Conservation (phyloP, 2,329 filamentous ascomycete genomes). For the Thermoascus crustaceus region DNA sequence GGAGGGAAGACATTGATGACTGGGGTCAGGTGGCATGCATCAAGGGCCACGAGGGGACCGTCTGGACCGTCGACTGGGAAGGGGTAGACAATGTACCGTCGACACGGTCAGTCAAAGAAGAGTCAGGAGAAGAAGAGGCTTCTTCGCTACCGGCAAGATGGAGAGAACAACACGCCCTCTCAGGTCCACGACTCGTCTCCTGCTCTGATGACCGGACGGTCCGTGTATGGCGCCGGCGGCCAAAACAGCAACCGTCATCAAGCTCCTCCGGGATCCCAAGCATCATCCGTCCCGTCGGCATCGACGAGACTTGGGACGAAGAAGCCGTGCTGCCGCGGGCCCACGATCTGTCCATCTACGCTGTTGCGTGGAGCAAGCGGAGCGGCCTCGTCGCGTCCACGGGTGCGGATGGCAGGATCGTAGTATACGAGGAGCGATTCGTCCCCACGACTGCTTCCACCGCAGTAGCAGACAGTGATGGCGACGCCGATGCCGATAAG, state of each 20-base stretch:
- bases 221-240: constrained; percentile 65
- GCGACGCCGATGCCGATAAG: constrained; percentile 13
- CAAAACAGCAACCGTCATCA: constrained; percentile 33
- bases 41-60: constrained; percentile 72
- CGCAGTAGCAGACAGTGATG: constrained; percentile 17
- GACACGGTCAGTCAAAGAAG: constrained; percentile 4
- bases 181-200: constrained; percentile 59
- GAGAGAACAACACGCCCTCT: constrained; percentile 22
- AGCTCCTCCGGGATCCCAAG: constrained; percentile 59
- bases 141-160: constrained; percentile 15
- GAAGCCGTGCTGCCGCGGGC: constrained; percentile 64
- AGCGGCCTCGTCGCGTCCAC: constrained; percentile 77
- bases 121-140: constrained; percentile 4
- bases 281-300: constrained; percentile 65
- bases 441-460: constrained; percentile 8
- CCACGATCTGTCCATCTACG: constrained; percentile 77
- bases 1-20: constrained; percentile 85
- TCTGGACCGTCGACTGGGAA: constrained; percentile 76
- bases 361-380: constrained; percentile 70
- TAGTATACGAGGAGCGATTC: constrained; percentile 64
- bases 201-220: constrained; percentile 77
- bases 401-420: constrained; percentile 76
- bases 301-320: constrained; percentile 77
- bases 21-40: constrained; percentile 85
- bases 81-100: constrained; percentile 28